Conservation (phyloP, 129 eudicot genomes). For the Helianthus annuus region HanXRQr2.0-SUNRISE NC_035435.2:160583412-160583911, state of each 20-base stretch:
- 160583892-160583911: not conserved
- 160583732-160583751: not conserved
- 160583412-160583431: not conserved
- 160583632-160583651: conserved; percentile 3
- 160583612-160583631: not conserved
- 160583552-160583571: not conserved
- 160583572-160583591: not conserved
- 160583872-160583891: conserved; percentile 9
- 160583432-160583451: not conserved
- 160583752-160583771: not conserved
- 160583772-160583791: conserved; percentile 2
- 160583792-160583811: not conserved
- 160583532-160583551: not conserved
- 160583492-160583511: conserved; percentile 6
- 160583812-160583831: not conserved
- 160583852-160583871: conserved; percentile 5
- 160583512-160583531: not conserved
- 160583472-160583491: conserved; percentile 15
- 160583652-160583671: conserved; percentile 27
- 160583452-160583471: not conserved
- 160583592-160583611: not conserved
- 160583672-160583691: conserved; percentile 18
- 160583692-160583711: too few relatives aligned
- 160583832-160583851: not conserved
- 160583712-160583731: not conserved